Percentiles rank a stretch among this genome's conserved stretches.
Evolutionary conservation across 1,139 yeast genomes (phyloP).

Genomic region (Chernovozyma sophiae-reginae): DNA sequence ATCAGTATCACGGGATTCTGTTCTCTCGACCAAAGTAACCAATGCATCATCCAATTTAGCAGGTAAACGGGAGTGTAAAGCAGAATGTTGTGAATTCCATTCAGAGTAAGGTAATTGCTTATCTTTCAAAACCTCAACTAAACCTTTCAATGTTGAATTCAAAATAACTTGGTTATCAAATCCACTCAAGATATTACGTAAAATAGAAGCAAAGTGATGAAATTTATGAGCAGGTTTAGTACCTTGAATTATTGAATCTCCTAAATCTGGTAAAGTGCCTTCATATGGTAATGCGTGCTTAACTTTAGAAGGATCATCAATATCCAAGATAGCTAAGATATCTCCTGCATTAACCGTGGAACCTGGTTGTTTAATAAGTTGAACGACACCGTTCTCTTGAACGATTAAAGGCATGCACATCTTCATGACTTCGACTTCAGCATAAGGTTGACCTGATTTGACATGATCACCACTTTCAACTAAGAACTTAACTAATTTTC

Average conservation of each 20-base stretch:
- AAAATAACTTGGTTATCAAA: conserved; percentile 93
- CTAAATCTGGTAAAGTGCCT: conserved; percentile 87
- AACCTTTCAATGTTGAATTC: conserved; percentile 72
- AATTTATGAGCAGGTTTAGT: conserved; percentile 79
- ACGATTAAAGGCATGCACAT: conserved; percentile 94
- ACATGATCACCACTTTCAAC: conserved; percentile 96
- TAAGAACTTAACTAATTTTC: conserved; percentile 88
- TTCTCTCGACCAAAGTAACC: conserved; percentile 60
- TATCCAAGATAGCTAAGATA: conserved; percentile 85
- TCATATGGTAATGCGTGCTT: conserved; percentile 95
- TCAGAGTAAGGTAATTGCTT: conserved; percentile 88
- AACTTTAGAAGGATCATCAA: conserved; percentile 96
- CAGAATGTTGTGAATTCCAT: conserved; percentile 83
- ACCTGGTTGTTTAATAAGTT: conserved; percentile 96
- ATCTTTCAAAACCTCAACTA: conserved; percentile 70
- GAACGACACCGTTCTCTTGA: conserved; percentile 89
- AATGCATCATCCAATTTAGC: conserved; percentile 67
- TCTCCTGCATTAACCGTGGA: conserved; percentile 95
- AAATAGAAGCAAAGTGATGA: conserved; percentile 51
- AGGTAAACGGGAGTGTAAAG: conserved; percentile 89
- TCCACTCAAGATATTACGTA: conserved; percentile 80
- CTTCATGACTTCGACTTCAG: conserved; percentile 99
- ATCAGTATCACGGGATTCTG: conserved; percentile 66
- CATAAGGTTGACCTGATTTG: conserved; percentile 87
- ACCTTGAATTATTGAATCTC: conserved; percentile 79